Evolutionary conservation across 106 monocot species (phyloP).

Genomic region (Dioscorea alata): DNA sequence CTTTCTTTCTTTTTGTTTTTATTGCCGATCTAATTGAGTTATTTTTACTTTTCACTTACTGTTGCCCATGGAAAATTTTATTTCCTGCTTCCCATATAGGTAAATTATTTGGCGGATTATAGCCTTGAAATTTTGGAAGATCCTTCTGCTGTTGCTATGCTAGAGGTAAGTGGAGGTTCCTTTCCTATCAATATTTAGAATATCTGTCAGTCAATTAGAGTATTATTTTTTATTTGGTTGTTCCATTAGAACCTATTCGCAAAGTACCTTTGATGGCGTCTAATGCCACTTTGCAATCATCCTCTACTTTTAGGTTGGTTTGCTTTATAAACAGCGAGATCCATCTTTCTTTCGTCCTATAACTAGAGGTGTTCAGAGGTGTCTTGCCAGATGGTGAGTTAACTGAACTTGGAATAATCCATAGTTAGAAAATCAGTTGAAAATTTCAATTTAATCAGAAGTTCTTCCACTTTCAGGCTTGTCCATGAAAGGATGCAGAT

Average conservation of each 20-base stretch:
- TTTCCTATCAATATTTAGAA: no score
- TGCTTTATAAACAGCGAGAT: conserved; percentile 83
- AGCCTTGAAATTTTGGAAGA: conserved; percentile 87
- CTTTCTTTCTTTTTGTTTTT: no score
- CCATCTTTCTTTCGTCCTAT: conserved; percentile 87
- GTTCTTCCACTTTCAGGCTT: conserved; percentile 40
- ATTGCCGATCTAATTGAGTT: no score
- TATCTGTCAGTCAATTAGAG: no score
- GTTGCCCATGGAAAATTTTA: no score
- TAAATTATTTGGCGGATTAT: conserved; percentile 82
- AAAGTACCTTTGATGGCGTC: neutral
- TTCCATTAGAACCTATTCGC: neutral
- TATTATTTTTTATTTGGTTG: neutral
- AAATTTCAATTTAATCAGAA: no score
- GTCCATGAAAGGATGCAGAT: conserved; percentile 72
- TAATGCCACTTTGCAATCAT: neutral
- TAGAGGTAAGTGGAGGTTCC: conserved; percentile 52
- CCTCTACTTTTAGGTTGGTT: conserved; percentile 61
- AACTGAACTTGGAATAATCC: neutral
- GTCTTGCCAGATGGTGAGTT: conserved; percentile 80
- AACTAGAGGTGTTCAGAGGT: conserved; percentile 74
- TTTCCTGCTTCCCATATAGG: conserved; percentile 24
- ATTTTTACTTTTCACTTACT: no score
- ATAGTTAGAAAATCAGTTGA: no score
- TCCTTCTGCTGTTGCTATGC: conserved; percentile 63